A percentile compares a stretch with the other conserved stretches of the same genome.
Evolutionary conservation across 129 eudicot genomes (phyloP).

Genomic region (Flaveria sonorensis): DNA sequence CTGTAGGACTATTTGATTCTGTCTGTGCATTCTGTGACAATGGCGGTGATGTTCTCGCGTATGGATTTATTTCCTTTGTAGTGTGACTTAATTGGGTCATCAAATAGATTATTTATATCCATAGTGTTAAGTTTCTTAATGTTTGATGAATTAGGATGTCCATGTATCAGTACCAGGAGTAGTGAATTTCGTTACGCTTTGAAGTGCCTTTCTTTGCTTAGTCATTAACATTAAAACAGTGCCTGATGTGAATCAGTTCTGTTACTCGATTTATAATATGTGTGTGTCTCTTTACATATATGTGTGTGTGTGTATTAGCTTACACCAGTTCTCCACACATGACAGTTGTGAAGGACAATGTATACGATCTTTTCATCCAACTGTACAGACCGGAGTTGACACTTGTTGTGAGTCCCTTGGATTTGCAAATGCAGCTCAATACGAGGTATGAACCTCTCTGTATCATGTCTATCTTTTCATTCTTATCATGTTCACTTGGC

Average conservation of each 20-base stretch:
- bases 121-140: not conserved
- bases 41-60: constrained; percentile 72
- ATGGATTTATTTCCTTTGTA: constrained; percentile 28
- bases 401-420: constrained; percentile 68
- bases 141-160: not conserved
- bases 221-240: constrained; percentile 5
- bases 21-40: constrained; percentile 80
- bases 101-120: not conserved
- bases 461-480: constrained; percentile 11
- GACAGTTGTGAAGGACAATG: constrained; percentile 88
- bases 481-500: not conserved
- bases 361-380: constrained; percentile 85
- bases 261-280: not conserved
- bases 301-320: not conserved
- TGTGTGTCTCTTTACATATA: too few species aligned
- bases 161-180: not conserved
- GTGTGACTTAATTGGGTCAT: not conserved
- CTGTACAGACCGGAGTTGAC: constrained; percentile 52
- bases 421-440: constrained; percentile 45
- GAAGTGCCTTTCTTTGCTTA: not conserved
- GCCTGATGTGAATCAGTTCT: not conserved
- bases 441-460: constrained; percentile 53
- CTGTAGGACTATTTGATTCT: constrained; percentile 46
- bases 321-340: not conserved
- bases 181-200: not conserved